Percentiles rank a stretch among this genome's conserved stretches.
Evolutionary conservation across 129 eudicot genomes (phyloP).

Genomic region (Centaurea solstitialis): DNA sequence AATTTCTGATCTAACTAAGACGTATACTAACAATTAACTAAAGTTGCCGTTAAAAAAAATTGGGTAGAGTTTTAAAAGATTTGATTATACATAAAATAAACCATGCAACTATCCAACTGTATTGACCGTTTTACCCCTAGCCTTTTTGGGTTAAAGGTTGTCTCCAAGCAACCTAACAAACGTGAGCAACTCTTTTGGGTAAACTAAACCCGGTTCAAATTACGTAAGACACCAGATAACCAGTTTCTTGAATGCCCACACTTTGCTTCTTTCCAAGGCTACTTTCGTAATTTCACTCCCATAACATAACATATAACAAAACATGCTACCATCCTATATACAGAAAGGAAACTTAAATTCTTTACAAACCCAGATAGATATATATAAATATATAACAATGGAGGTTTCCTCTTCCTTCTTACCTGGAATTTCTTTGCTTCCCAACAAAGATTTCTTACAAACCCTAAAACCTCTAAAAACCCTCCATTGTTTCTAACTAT

Average conservation of each 20-base stretch:
- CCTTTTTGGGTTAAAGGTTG: background rate
- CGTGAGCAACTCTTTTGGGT: conserved; percentile 28
- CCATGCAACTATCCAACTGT: too few relatives aligned
- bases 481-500: conserved; percentile 40
- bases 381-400: background rate
- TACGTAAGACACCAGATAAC: conserved; percentile 32
- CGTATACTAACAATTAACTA: too few relatives aligned
- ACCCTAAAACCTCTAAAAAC: conserved; percentile 14
- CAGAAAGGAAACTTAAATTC: conserved; percentile 12
- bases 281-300: conserved; percentile 27
- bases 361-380: background rate
- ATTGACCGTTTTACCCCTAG: conserved; percentile 9
- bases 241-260: conserved; percentile 35
- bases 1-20: too few relatives aligned
- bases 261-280: conserved; percentile 34
- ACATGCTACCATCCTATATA: conserved; percentile 5
- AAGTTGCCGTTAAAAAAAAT: too few relatives aligned
- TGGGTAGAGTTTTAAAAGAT: too few relatives aligned
- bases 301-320: background rate
- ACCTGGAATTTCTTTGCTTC: conserved; percentile 42
- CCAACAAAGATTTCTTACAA: conserved; percentile 25
- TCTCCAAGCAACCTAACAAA: conserved; percentile 19
- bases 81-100: too few relatives aligned
- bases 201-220: conserved; percentile 26
- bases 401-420: conserved; percentile 25